phyloP scores from a whole-genome alignment of 306 rosid species.

The Cotoneaster glaucophyllus region DNA sequence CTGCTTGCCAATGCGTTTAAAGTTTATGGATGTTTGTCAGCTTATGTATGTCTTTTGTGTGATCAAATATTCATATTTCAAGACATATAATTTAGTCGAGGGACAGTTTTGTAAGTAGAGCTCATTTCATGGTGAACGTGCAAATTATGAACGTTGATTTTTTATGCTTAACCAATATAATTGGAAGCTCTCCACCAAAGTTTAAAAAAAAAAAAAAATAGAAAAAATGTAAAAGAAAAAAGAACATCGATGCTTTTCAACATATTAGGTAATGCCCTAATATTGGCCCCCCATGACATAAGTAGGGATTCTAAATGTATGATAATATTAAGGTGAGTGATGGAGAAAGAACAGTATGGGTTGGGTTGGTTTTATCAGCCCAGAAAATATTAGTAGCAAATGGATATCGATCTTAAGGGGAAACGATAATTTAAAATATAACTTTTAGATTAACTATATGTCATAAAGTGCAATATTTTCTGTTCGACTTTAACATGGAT shows the following conservation, averaged over 20 bases:
- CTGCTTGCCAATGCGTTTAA: background rate
- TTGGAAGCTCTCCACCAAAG: background rate
- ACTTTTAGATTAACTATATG: background rate
- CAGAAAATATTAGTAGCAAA: background rate
- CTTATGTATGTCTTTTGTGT: background rate
- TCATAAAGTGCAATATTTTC: background rate
- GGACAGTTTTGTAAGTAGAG: too few relatives aligned
- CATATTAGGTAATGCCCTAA: background rate
- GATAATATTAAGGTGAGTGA: background rate
- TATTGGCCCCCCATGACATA: background rate
- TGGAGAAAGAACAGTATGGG: background rate
- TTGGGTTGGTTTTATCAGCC: background rate
- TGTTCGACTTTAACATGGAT: background rate
- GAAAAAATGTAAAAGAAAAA: background rate
- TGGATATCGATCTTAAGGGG: background rate
- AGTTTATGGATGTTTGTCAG: background rate
- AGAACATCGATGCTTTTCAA: background rate
- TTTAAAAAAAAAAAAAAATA: background rate
- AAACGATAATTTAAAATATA: slow-evolving; percentile 1
- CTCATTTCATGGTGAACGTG: background rate
- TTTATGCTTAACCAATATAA: background rate
- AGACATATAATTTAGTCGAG: too few relatives aligned
- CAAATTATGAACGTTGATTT: background rate
- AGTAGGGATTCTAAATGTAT: background rate
- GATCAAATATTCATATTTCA: background rate